Evolutionary conservation across 2,329 filamentous ascomycete species (phyloP).

Genomic region (Penicillium sp.): DNA sequence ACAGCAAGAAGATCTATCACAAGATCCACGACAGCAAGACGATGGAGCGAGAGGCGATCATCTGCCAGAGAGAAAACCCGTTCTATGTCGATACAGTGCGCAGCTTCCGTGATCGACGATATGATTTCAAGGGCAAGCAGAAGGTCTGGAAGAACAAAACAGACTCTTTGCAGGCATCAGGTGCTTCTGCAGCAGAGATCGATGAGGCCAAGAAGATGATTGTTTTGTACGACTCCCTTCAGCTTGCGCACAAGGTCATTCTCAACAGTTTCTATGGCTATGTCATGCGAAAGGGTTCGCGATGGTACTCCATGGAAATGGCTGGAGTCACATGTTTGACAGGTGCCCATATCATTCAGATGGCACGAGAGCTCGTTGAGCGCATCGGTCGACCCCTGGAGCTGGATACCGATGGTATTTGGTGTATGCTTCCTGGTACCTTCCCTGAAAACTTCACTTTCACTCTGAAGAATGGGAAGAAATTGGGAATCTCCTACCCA

Average conservation of each 20-base stretch:
- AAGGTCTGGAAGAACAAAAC: conserved; percentile 99
- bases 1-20: conserved; percentile 98
- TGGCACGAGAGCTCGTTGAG: conserved; percentile 90
- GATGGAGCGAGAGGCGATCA: conserved; percentile 90
- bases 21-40: conserved; percentile 96
- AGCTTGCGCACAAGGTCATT: conserved; percentile 98
- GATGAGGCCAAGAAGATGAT: conserved; percentile 99
- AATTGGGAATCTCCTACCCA: conserved; percentile 91
- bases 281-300: conserved; percentile 97
- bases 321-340: conserved; percentile 96
- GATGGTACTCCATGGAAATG: conserved; percentile 99
- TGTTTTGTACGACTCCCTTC: conserved; percentile 87
- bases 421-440: conserved; percentile 95
- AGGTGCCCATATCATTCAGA: conserved; percentile 91
- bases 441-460: conserved; percentile 97
- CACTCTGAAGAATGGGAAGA: conserved; percentile 92
- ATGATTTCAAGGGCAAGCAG: conserved; percentile 97
- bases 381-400: conserved; percentile 88
- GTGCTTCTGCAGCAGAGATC: conserved; percentile 68
- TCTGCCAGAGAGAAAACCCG: conserved; percentile 95
- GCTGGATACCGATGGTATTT: conserved; percentile 97
- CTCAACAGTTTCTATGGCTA: conserved; percentile 99
- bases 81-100: conserved; percentile 97
- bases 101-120: conserved; percentile 92
- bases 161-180: conserved; percentile 74